Evolutionary conservation across 768 basidiomycete species (phyloP), one percentile per base, ranked within the genome.

Genomic region (Boletus reticulatus): DNA sequence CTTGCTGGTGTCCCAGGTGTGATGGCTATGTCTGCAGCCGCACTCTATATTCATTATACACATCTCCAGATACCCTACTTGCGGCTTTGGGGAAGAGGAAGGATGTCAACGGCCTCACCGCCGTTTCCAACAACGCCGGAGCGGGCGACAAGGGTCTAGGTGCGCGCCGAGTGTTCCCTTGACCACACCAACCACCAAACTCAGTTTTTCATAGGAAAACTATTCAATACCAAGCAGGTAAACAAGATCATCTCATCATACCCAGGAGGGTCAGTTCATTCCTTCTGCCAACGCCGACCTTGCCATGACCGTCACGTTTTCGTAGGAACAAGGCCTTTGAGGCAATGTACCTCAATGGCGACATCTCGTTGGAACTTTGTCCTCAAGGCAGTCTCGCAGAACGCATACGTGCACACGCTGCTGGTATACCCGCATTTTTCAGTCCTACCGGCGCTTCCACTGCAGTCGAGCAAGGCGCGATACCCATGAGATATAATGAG

Each of bases 371-470:
- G 36, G 94, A 96, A 64, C 85, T 96, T 20, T 90, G 92, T 27
- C 94, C 94, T 4, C 94, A 97, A 73, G 94, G 93, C 11, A 94
- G 92, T 14, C 83, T 97, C 43, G 85, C 88, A 16, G 94, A 94
- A 67, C 87, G 93, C 55, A 78, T 94, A 57, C 87, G 93, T 36
- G 89, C 94, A 8, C 89, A 92, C 54, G 93, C 92, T 10, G 89
- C 92, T 12, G 94, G 94, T 48, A 92, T 94, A 56, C 93, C 94
- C 17, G 92, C 88, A n/a, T 94, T 97, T 77, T 95, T 78, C 73
- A 96, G 92, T 6, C 94, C 93, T 16, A 94, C 93, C 0, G 94
- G 94, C 16, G 90, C 91, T 9, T 82, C 81, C 20, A 94, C 92
- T 19, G 90, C 90, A 3, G 82, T 93, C 4, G 89, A 94, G 70